Evolutionary conservation across 176 grass and related monocot species (phyloP), one percentile per base, ranked within the genome.

Genomic region (Eleusine coracana): DNA sequence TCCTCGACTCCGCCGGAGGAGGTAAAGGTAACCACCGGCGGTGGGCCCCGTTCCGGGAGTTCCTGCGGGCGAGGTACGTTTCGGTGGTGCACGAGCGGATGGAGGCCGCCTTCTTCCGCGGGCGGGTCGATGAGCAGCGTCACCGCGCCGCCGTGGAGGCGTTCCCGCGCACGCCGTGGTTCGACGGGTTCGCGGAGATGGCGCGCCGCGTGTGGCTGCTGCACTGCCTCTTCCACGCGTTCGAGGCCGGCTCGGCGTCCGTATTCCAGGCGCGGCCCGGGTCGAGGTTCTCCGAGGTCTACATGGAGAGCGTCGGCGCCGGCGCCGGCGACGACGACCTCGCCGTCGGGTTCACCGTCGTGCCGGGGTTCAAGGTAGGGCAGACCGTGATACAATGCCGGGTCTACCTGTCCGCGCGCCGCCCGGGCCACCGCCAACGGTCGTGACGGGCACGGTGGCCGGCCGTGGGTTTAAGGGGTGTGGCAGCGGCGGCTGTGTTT

Each of bases 321-420:
- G 20, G 16, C 0, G 14, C 40, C 28, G 59, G 44, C 48, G 48
- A 11, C 48, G 48, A 3, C 50, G 50, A 52, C 50, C 50, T 52
- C 50, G 75, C 42, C 2, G 92, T 98, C 3, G 96, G 90, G 70
- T 98, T 98, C 79, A 98, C 92, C 36, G 92, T 95, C 21, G 73
- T 91, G 79, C 96, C 96, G 9, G 92, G 96, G 84, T 98, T 98
- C 90, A 76, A 76, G 70, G 86, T 98, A 6, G 89, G 86, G 0
- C 75, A 58, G 72, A 95, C 88, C 38, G 81, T 95, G 70, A 87
- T 98, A n/a, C 92, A 95, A 56, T 95, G 84, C 73, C 83, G 88
- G 28, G 96, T 95, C 21, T 95, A 95, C 79, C 89, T 95, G 12
- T 66, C 87, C 2, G 31, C 31, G 31, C 31, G 31, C 31, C 31